phyloP scores from a whole-genome alignment of 495 filamentous ascomycete genomes.

The Cudoniella acicularis region DNA sequence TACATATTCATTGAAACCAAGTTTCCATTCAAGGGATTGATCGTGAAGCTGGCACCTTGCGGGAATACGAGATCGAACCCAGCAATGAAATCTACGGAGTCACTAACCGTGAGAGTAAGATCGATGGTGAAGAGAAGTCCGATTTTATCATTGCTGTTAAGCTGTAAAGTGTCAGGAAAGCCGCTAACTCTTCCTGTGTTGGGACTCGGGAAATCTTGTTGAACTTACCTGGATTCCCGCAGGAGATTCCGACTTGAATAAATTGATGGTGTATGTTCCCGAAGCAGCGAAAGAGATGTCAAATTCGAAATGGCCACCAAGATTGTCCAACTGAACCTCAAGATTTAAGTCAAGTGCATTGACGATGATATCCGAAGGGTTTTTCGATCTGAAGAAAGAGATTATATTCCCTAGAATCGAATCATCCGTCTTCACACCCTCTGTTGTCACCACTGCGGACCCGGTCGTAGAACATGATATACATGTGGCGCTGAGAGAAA shows the following conservation, averaged over 20 bases:
- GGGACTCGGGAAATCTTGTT: too few species aligned
- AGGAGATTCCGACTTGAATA: background rate
- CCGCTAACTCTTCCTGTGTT: too few species aligned
- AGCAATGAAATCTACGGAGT: background rate
- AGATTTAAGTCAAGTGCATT: constrained; percentile 3
- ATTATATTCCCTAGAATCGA: background rate
- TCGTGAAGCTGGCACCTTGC: background rate
- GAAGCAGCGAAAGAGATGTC: background rate
- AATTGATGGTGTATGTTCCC: background rate
- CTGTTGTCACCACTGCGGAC: background rate
- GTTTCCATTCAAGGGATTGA: background rate
- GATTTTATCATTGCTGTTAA: background rate
- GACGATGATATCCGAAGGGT: background rate
- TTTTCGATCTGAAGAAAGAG: background rate
- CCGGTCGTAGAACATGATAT: constrained; percentile 3
- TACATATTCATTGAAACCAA: constrained; percentile 4
- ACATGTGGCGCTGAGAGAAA: background rate
- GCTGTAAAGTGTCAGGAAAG: background rate
- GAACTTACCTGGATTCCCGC: background rate
- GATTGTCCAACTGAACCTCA: background rate
- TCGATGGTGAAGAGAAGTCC: constrained; percentile 1
- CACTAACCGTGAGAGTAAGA: background rate
- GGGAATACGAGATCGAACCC: constrained; percentile 5
- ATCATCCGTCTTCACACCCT: background rate
- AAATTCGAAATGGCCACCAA: constrained; percentile 4